Evolutionary conservation across 2,329 filamentous ascomycete genomes (phyloP), one percentile per base, ranked within the genome.

Genomic region (Malbranchea cinnamomea): DNA sequence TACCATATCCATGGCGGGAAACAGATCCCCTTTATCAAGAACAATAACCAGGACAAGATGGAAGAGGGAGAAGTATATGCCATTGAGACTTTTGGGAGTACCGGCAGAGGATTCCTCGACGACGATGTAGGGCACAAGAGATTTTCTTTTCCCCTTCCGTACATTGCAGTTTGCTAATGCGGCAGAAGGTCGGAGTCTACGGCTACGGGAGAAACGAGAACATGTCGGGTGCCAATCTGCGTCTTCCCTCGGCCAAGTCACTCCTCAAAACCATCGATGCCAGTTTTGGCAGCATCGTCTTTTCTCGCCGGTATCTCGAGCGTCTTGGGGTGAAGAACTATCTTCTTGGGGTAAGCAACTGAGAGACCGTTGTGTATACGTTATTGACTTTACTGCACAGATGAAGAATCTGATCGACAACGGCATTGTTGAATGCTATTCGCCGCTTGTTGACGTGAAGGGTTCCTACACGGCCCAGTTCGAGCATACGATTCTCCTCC

Each of bases 391-490:
- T 13, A 33, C 2, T 6, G 2, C 24, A n/a, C 34, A 70, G 64
- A 56, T 76, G 49, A 72, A 71, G 33, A 63, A 57, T 21, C 57
- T 76, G 14, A 59, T 73, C 1, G 58, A 62, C 5, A 58, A 66
- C 30, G 72, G 68, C 1, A 59, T 76, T 12, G 53, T 76, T 3
- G 63, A 75, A 23, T 48, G 58, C 3, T 71, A 76, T 42, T 51
- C 52, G 9, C 72, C 71, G 2, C 52, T 77, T 15, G 52, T 61
- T 19, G 72, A 77, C 39, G 47, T 68, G 23, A 57, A 63, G 37
- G 71, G 71, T 2, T 74, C 70, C 2, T 75, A 74, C 44, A 63
- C 67, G 4, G 72, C 72, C 6, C 73, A 77, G 41, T 76, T 69
- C 44, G 72, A 77, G 52, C 73, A 68, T 49, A 68, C 65, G 0